Percentiles rank a stretch among this genome's conserved stretches.
Evolutionary conservation across 2,329 filamentous ascomycete genomes (phyloP).

Genomic region (Talaromyces sp.): DNA sequence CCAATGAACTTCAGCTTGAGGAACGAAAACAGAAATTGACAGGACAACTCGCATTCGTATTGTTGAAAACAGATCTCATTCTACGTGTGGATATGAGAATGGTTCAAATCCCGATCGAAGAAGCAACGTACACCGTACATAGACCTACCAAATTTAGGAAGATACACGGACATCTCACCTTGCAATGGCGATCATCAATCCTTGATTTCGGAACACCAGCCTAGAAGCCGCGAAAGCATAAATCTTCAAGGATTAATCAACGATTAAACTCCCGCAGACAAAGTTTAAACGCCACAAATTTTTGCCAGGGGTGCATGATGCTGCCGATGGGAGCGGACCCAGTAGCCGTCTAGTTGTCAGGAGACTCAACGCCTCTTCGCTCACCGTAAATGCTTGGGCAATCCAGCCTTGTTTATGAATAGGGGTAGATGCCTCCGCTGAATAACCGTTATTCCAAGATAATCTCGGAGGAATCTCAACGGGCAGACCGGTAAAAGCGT

Average conservation of each 20-base stretch:
- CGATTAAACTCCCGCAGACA: background rate
- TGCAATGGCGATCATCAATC: background rate
- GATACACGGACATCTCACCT: background rate
- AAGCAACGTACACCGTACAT: background rate
- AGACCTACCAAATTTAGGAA: background rate
- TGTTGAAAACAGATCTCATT: too few relatives aligned
- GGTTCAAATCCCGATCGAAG: background rate
- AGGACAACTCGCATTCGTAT: too few relatives aligned
- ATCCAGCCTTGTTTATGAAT: background rate
- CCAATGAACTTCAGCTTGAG: too few relatives aligned
- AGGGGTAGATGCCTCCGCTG: background rate
- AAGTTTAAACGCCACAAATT: background rate
- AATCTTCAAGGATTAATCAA: too few relatives aligned
- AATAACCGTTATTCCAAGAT: background rate
- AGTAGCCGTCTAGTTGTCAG: too few relatives aligned
- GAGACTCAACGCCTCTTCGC: too few relatives aligned
- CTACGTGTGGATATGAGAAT: background rate
- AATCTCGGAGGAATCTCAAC: background rate
- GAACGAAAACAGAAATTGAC: too few relatives aligned
- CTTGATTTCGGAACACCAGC: background rate
- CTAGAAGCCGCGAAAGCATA: background rate
- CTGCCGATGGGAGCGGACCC: too few relatives aligned
- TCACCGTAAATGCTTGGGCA: background rate
- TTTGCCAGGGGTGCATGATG: background rate
- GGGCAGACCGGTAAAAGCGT: slow-evolving; percentile 3